Evolutionary conservation across 2,329 filamentous ascomycete genomes (phyloP).

Genomic region (Dendrostoma leiphaemia): DNA sequence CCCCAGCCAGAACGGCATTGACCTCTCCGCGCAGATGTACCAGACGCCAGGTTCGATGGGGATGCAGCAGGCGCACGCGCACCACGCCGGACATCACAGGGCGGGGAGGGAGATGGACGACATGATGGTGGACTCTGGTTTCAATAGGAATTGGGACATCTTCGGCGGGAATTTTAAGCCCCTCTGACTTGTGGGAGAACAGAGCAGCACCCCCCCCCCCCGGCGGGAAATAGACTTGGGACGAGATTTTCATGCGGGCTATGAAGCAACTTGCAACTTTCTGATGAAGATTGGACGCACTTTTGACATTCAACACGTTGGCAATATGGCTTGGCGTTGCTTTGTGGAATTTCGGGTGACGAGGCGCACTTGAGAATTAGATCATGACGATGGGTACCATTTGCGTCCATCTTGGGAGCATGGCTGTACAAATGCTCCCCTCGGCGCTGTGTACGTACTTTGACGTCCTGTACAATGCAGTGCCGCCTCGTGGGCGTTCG

Average conservation of each 20-base stretch:
- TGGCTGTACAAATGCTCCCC: not conserved
- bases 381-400: not conserved
- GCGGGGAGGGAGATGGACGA: conserved; percentile 44
- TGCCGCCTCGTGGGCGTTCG: not conserved
- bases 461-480: not conserved
- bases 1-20: conserved; percentile 37
- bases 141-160: conserved; percentile 46
- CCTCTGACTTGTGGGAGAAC: too few species aligned
- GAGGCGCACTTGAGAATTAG: too few species aligned
- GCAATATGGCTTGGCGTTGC: too few species aligned
- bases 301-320: too few species aligned
- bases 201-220: too few species aligned
- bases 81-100: conserved; percentile 30
- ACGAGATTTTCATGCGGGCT: not conserved
- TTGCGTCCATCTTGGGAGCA: not conserved
- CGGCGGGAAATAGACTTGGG: too few species aligned
- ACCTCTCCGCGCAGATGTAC: conserved; percentile 43
- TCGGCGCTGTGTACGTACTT: not conserved
- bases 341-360: too few species aligned
- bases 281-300: too few species aligned
- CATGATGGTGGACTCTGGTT: conserved; percentile 46
- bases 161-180: conserved; percentile 31
- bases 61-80: conserved; percentile 34
- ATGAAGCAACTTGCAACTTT: not conserved
- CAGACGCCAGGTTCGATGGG: conserved; percentile 40